phyloP scores from a whole-genome alignment of 2,329 filamentous ascomycete species.

The Sphaerulina vaccinii region DNA sequence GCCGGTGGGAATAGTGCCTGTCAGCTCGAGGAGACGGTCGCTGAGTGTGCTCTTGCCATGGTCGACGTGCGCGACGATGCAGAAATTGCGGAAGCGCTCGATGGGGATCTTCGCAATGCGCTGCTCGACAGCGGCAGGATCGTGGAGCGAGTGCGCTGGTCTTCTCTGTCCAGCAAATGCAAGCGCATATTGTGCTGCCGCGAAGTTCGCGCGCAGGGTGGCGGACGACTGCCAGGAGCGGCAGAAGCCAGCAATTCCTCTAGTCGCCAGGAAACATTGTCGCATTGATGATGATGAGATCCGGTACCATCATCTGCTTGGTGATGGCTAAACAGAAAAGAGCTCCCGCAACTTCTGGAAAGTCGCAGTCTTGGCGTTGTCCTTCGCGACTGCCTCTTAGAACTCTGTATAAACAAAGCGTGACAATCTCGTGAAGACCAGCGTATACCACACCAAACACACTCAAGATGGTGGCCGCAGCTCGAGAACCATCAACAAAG shows the following conservation, averaged over 20 bases:
- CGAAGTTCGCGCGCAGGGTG: conserved; percentile 7
- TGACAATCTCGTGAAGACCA: conserved; percentile 1
- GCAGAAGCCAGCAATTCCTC: conserved; percentile 24
- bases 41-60: conserved; percentile 97
- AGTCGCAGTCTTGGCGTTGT: conserved; percentile 9
- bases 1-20: conserved; percentile 84
- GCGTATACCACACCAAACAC: conserved; percentile 1
- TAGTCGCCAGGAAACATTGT: conserved; percentile 45
- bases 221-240: conserved; percentile 15
- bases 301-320: not conserved
- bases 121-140: conserved; percentile 56
- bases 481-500: conserved; percentile 18
- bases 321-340: not conserved
- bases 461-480: conserved; percentile 20
- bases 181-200: conserved; percentile 9
- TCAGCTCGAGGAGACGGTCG: conserved; percentile 88
- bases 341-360: conserved; percentile 3
- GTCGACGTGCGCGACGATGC: conserved; percentile 97
- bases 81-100: conserved; percentile 87
- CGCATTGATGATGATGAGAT: conserved; percentile 42
- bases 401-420: conserved; percentile 8
- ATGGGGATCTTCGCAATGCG: conserved; percentile 74
- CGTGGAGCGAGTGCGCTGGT: conserved; percentile 37
- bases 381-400: conserved; percentile 13
- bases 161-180: conserved; percentile 18